These are phyloP conservation scores for Stentor coeruleus DNA, from an alignment of 73 alveolate genomes.

Conservation along the genomic window DNA sequence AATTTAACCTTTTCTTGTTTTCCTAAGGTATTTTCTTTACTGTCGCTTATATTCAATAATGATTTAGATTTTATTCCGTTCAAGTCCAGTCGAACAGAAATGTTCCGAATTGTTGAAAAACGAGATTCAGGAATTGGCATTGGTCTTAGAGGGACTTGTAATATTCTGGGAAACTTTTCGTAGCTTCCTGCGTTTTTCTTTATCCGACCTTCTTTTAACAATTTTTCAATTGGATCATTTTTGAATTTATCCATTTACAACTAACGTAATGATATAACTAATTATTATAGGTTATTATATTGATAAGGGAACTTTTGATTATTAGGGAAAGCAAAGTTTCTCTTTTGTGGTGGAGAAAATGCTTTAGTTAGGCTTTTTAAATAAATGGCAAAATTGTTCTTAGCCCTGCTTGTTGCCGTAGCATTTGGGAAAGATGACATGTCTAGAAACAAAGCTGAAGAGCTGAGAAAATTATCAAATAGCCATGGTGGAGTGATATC, in stretches of 20 bases:
- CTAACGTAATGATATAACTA: too few relatives aligned
- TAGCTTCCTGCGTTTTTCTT: too few relatives aligned
- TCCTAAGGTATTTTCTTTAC: background rate
- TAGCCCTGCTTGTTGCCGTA: background rate
- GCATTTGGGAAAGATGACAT: background rate
- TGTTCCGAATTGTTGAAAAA: background rate
- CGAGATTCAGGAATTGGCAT: background rate
- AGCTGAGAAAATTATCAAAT: background rate
- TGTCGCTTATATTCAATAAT: background rate
- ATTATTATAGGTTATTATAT: too few relatives aligned
- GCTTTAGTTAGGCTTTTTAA: too few relatives aligned
- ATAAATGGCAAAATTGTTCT: background rate
- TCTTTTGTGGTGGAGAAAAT: too few relatives aligned
- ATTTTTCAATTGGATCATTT: background rate
- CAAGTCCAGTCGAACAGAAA: background rate
- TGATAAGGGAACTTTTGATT: too few relatives aligned
- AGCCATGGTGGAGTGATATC: conserved; percentile 6
- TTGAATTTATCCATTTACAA: background rate
- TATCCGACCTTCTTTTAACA: background rate
- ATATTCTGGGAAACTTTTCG: background rate
- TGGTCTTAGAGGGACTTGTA: background rate
- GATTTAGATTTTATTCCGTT: background rate
- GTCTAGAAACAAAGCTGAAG: conserved; percentile 12
- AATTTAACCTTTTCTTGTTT: too few relatives aligned
- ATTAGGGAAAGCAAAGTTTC: too few relatives aligned